Evolutionary conservation across 2,329 filamentous ascomycete species (phyloP).

Genomic region (Epichloe coenophiala): DNA sequence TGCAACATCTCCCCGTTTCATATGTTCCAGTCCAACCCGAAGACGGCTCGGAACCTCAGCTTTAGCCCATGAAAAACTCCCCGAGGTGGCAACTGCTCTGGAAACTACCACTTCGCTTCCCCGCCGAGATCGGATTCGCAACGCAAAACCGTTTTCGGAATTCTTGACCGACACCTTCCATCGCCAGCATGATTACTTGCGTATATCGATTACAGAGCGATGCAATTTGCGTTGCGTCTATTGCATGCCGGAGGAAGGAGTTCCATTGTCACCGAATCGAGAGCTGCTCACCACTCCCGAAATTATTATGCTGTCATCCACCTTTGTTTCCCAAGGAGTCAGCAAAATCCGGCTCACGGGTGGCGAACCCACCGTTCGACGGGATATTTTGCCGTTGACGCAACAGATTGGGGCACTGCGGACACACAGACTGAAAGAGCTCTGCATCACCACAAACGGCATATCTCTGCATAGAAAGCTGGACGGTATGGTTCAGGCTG

Average conservation of each 20-base stretch:
- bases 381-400: slow-evolving; percentile 85
- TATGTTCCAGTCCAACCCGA: not conserved
- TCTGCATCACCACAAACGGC: slow-evolving; percentile 91
- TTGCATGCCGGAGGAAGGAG: slow-evolving; percentile 95
- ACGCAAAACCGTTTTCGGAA: slow-evolving; percentile 71
- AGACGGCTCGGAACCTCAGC: slow-evolving; percentile 11
- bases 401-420: slow-evolving; percentile 71
- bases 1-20: not conserved
- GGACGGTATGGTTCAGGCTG: slow-evolving; percentile 83
- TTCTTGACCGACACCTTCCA: slow-evolving; percentile 86
- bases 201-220: slow-evolving; percentile 88
- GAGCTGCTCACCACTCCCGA: slow-evolving; percentile 89
- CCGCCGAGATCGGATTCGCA: slow-evolving; percentile 31
- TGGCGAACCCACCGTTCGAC: slow-evolving; percentile 85
- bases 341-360: slow-evolving; percentile 91
- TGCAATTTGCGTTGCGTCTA: slow-evolving; percentile 95
- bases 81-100: slow-evolving; percentile 9
- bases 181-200: slow-evolving; percentile 89
- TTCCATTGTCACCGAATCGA: slow-evolving; percentile 67
- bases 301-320: slow-evolving; percentile 76
- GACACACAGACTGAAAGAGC: slow-evolving; percentile 62
- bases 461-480: slow-evolving; percentile 82
- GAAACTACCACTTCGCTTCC: slow-evolving; percentile 13
- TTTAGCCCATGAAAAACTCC: slow-evolving; percentile 7
- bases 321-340: slow-evolving; percentile 91